These are phyloP conservation scores for Zalerion maritima DNA, from an alignment of 495 filamentous ascomycete species.

Conservation along the genomic window DNA sequence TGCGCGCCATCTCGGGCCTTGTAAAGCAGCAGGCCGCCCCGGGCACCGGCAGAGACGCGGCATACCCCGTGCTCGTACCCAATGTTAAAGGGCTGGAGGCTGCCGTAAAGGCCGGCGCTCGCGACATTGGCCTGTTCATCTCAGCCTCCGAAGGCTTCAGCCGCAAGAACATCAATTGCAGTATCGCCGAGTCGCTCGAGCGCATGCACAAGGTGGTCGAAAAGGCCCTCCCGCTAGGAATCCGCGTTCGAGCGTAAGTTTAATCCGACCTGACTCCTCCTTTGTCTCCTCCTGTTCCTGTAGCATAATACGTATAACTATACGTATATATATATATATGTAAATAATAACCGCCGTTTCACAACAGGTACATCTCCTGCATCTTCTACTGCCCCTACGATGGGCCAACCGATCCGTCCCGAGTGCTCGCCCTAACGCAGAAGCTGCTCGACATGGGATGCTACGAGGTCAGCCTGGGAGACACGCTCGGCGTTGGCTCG, in stretches of 20 bases:
- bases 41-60: no score
- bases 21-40: no score
- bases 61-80: slow-evolving; percentile 25
- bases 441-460: slow-evolving; percentile 23
- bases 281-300: no score
- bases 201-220: slow-evolving; percentile 14
- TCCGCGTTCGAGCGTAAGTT: slow-evolving; percentile 26
- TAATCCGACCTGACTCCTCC: no score
- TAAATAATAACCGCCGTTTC: slow-evolving; percentile 1
- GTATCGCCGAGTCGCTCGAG: slow-evolving; percentile 18
- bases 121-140: slow-evolving; percentile 28
- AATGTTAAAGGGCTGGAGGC: slow-evolving; percentile 27
- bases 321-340: neutral
- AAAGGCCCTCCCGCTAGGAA: slow-evolving; percentile 8
- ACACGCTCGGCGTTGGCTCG: slow-evolving; percentile 27
- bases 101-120: slow-evolving; percentile 16
- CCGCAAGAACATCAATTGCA: slow-evolving; percentile 29
- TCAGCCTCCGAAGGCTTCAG: slow-evolving; percentile 31
- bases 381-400: slow-evolving; percentile 29
- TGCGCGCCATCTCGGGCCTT: slow-evolving; percentile 4
- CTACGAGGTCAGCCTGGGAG: slow-evolving; percentile 32
- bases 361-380: slow-evolving; percentile 27
- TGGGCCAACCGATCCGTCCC: slow-evolving; percentile 15
- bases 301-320: neutral
- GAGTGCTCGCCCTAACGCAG: slow-evolving; percentile 20